Base-by-base conservation (phyloP, 176 grass and related monocot genomes). In the Saccharum officinarum region DNA sequence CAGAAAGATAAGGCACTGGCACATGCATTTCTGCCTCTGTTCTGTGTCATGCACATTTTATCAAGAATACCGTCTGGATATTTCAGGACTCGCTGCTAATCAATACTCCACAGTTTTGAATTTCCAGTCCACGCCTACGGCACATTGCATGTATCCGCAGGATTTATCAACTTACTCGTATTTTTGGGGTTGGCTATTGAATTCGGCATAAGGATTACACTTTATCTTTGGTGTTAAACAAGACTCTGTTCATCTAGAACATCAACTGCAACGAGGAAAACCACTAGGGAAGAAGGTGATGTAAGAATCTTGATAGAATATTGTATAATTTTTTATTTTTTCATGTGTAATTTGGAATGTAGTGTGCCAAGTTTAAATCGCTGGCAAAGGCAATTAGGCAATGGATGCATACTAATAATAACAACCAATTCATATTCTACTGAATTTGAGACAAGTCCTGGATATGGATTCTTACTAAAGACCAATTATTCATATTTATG, bases 1-100 rank as follows among this genome's bases (percentile, higher is more conserved):
- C 49, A 76, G 76, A 80, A 59, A 69, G 78, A 45, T 36, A 33
- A 86, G 69, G 64, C 72, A 50, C 39, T 52, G 40, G 28, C 50
- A 47, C 50, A 78, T 9, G 73, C 38, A 16, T 57, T 71, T 71
- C 72, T 39, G 70, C 33, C n/a, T 71, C 39, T 54, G 2, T 49
- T 81, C 10, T 10, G 33, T 55, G 45, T 5, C 17, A 44, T 10
- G 49, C 8, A 75, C 5, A 63, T 74, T 14, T 11, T n/a, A 34
- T 20, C 36, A 40, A 57, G 2, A 25, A 17, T 5, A 23, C 31
- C 44, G 44, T 54, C 5, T 59, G 36, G 13, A 71, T 59, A 60
- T 41, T 5, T 14, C 1, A 44, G 22, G 8, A 70, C 30, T 15
- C 11, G 31, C 11, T 50, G 78, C 5, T 67, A 22, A 57, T 62